Percentiles rank a stretch among this genome's conserved stretches.
phyloP scores from a whole-genome alignment of 495 filamentous ascomycete species.

The Elasticomyces elasticus region DNA sequence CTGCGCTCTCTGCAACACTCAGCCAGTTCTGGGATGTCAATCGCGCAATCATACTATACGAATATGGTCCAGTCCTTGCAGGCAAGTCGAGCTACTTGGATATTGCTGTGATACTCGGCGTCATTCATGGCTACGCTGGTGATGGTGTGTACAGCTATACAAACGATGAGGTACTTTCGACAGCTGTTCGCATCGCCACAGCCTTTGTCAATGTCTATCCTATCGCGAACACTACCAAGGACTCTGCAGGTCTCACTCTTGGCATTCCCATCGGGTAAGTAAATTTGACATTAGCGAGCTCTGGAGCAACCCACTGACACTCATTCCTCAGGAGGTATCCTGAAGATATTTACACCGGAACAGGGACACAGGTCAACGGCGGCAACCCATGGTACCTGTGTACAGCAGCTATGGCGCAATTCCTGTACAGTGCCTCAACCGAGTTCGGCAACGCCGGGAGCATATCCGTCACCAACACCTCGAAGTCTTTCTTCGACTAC shows the following conservation, averaged over 20 bases:
- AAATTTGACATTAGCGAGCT: neutral
- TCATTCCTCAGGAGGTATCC: conserved; percentile 29
- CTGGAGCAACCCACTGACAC: neutral
- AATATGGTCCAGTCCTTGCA: conserved; percentile 21
- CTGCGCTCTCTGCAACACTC: conserved; percentile 14
- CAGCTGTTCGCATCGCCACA: conserved; percentile 17
- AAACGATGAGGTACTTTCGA: conserved; percentile 17
- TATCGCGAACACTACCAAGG: conserved; percentile 15
- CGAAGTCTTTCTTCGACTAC: conserved; percentile 23
- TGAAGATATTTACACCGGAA: conserved; percentile 39
- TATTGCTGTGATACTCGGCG: conserved; percentile 21
- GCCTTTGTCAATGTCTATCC: conserved; percentile 21
- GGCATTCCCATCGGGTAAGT: conserved; percentile 22
- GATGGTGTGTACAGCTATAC: conserved; percentile 23
- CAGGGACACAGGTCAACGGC: conserved; percentile 25
- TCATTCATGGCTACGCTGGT: conserved; percentile 23
- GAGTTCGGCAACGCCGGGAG: conserved; percentile 9
- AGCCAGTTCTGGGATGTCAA: conserved; percentile 21
- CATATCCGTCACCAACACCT: conserved; percentile 19
- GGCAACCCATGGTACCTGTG: conserved; percentile 43
- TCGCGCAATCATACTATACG: conserved; percentile 22
- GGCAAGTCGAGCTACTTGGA: conserved; percentile 22
- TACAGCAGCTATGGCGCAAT: conserved; percentile 25
- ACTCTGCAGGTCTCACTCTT: conserved; percentile 8
- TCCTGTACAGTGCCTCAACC: conserved; percentile 18